Percentiles rank a stretch among this genome's conserved stretches.
phyloP scores from a whole-genome alignment of 2,329 filamentous ascomycete genomes.

The Diaporthe helianthi region DNA sequence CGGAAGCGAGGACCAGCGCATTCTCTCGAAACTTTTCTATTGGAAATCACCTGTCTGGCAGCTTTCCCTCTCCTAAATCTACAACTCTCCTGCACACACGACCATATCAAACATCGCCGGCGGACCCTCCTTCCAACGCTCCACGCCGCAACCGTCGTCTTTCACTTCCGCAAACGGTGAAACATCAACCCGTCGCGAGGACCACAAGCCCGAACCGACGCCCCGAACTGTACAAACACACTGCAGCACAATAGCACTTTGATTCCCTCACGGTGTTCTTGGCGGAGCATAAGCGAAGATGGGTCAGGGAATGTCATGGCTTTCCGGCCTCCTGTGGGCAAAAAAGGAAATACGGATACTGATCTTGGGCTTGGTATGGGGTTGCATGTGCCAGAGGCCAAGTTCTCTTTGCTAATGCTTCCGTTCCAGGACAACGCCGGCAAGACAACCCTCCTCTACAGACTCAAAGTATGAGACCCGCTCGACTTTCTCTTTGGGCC shows the following conservation, averaged over 20 bases:
- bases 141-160: not conserved
- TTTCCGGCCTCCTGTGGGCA: constrained; percentile 78
- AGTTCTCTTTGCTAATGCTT: constrained; percentile 30
- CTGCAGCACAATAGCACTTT: constrained; percentile 10
- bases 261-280: constrained; percentile 10
- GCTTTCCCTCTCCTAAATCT: not conserved
- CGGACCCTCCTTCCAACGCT: not conserved
- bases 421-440: constrained; percentile 86
- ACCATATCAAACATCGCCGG: constrained; percentile 2
- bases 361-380: constrained; percentile 83
- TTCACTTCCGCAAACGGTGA: constrained; percentile 18
- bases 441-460: constrained; percentile 96
- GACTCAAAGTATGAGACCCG: constrained; percentile 76
- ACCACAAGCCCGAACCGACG: constrained; percentile 10
- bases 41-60: constrained; percentile 21
- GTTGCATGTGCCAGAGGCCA: constrained; percentile 28
- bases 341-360: constrained; percentile 99
- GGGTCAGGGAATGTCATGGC: constrained; percentile 71
- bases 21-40: constrained; percentile 30
- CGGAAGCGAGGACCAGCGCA: constrained; percentile 24
- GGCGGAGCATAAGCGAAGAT: constrained; percentile 51
- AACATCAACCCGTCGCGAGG: constrained; percentile 28
- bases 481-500: not conserved
- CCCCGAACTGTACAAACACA: constrained; percentile 20
- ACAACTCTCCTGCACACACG: not conserved